Base-by-base conservation (phyloP, 371 early-diverging fungal species). In the Syncephalis plumigaleata region DNA sequence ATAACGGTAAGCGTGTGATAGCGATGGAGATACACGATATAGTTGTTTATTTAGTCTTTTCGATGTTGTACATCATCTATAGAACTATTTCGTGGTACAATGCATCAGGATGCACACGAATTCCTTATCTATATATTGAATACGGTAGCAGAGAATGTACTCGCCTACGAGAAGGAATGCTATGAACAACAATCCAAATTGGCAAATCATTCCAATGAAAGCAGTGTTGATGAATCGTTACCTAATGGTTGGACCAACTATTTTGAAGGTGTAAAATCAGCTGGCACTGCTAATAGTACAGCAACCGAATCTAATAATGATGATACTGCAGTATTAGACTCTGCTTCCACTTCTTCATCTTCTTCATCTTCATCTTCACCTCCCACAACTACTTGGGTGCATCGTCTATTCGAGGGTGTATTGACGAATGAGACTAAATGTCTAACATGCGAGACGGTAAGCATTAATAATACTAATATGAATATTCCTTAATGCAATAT, bases 21-120 rank as follows among this genome's bases (percentile, higher is more conserved):
- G n/a, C n/a, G n/a, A n/a, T n/a, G n/a, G n/a, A n/a, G n/a, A n/a
- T n/a, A n/a, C n/a, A n/a, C n/a, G n/a, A n/a, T n/a, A n/a, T 38
- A 50, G 1, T 2, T 39, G 13, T 45, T 54, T 8, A 20, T 18
- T 36, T 26, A 44, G 11, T n/a, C n/a, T 23, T 3, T 13, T 47
- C n/a, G n/a, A n/a, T n/a, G n/a, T n/a, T 31, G 11, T 31, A 31
- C 11, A 31, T 31, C 7, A 31, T 31, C 31, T 25, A 42, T 68
- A 84, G 94, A 88, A 57, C 56, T 91, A 11, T 96, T 94, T 62
- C 72, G 89, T 36, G 80, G 84, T 48, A 87, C 85, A 24, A 80
- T 81, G 76, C 95, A 96, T 59, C 97, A 96, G 58, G 97, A 96
- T 63, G 95, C 94, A 0, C 97, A 96, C 63, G 97, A 96, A 64